Evolutionary conservation across 169 alveolate genomes (phyloP).

Genomic region (Eimeria sp.): DNA sequence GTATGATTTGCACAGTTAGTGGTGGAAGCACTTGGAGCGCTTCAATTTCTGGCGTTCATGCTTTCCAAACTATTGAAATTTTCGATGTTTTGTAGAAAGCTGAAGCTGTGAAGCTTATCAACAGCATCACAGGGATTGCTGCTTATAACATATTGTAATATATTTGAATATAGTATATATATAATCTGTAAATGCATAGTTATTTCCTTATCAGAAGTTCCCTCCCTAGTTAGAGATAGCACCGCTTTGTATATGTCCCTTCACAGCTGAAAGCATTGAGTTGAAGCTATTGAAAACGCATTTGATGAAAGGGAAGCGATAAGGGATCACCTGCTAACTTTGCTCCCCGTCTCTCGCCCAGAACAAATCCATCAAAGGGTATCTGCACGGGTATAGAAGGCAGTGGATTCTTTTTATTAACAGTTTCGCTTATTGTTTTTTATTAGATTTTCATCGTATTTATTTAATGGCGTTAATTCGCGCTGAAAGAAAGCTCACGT

Average conservation of each 20-base stretch:
- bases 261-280: not conserved
- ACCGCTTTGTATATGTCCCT: conserved; percentile 23
- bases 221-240: not conserved
- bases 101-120: no score
- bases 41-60: not conserved
- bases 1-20: not conserved
- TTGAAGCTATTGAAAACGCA: not conserved
- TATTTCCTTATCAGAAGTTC: no score
- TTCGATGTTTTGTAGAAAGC: not conserved
- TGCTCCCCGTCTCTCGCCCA: conserved; percentile 48
- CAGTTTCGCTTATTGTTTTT: no score
- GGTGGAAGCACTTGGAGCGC: not conserved
- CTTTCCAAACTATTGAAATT: not conserved
- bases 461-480: not conserved
- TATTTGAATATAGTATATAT: no score
- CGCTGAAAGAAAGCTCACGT: not conserved
- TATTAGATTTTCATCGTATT: not conserved
- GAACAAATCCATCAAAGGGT: conserved; percentile 64
- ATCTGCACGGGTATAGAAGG: not conserved
- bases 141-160: no score
- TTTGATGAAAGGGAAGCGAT: not conserved
- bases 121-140: not conserved
- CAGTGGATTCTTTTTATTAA: not conserved
- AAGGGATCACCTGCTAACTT: conserved; percentile 22
- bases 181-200: no score